Base-by-base conservation (phyloP, 352 stramenopile genomes). In the Thalassiosira exigua region DNA sequence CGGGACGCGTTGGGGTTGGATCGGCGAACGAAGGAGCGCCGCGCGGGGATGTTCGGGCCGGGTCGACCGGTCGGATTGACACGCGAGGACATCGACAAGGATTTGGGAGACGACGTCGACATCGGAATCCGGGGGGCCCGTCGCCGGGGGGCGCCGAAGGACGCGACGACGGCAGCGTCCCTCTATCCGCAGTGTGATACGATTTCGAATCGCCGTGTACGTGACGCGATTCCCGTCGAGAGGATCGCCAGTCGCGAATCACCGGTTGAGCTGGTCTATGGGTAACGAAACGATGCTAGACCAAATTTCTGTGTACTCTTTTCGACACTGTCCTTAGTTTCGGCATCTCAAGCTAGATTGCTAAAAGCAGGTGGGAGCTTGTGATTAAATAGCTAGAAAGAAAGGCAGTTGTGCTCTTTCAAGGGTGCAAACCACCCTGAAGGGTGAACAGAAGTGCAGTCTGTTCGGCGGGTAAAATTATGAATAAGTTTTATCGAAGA, bases 181-280 rank as follows among this genome's bases (percentile, higher is more conserved):
- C 54, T 91, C 4, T 91, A 90, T 61, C 79, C 67, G 5, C 30
- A 76, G 48, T 88, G 75, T 76, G 80, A 90, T 60, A 26, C 83
- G 4, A 57, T 89, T 19, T 85, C 73, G 17, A 91, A 91, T 66
- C 51, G 77, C 62, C 76, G 82, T 27, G 79, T 91, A 1, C 60
- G 60, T 41, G 64, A 66, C 68, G 81, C 66, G 42, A 73, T 83
- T 64, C 85, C 82, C 50, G 81, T 90, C 4, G 82, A 52, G 33
- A 81, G 54, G 30, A 79, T 90, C n/a, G 41, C 33, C 1, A 78
- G 79, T 42, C 70, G 76, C 7, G 61, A 85, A 46, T 81, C 79
- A 7, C 69, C 85, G 11, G 67, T 82, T 27, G 68, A 86, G 54
- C 57, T 91, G 1, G 62, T 81, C 17, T 91, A 91, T 62, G 73